Evolutionary conservation across 2,329 filamentous ascomycete species (phyloP).

Genomic region (Zymoseptoria passerinii): DNA sequence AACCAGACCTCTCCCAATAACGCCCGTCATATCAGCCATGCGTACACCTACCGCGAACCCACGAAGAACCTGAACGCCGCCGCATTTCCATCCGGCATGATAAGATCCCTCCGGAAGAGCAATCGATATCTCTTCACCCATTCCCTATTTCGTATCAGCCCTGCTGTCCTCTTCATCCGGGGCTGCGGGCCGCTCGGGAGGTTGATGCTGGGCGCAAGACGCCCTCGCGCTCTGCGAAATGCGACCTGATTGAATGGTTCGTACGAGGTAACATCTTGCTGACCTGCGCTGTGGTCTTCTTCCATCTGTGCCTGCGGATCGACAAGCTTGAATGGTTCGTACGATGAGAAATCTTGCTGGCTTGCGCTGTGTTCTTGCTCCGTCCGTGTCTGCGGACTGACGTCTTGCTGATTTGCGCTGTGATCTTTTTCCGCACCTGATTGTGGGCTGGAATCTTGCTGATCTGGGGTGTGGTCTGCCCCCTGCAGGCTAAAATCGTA

Average conservation of each 20-base stretch:
- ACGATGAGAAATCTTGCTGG: not conserved
- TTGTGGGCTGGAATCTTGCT: not conserved
- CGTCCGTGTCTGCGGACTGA: not conserved
- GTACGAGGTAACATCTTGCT: not conserved
- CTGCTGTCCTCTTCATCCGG: not conserved
- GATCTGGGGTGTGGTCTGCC: not conserved
- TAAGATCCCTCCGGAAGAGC: constrained; percentile 4
- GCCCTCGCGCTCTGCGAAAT: not conserved
- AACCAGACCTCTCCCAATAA: not conserved
- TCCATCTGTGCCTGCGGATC: not conserved
- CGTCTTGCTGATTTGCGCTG: not conserved
- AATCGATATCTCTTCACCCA: constrained; percentile 5
- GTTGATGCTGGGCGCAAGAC: not conserved
- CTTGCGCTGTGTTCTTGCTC: not conserved
- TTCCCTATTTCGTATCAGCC: not conserved
- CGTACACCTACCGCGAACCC: not conserved
- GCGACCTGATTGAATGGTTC: not conserved
- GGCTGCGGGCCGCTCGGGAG: not conserved
- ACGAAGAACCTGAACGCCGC: constrained; percentile 2
- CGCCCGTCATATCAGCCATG: not conserved
- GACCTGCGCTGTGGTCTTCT: not conserved
- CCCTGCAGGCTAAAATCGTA: not conserved
- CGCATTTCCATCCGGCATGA: constrained; percentile 4
- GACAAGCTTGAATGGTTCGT: not conserved
- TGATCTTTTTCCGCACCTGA: not conserved